phyloP scores from a whole-genome alignment of 2,329 filamentous ascomycete genomes.

The Talaromyces albobiverticillius region DNA sequence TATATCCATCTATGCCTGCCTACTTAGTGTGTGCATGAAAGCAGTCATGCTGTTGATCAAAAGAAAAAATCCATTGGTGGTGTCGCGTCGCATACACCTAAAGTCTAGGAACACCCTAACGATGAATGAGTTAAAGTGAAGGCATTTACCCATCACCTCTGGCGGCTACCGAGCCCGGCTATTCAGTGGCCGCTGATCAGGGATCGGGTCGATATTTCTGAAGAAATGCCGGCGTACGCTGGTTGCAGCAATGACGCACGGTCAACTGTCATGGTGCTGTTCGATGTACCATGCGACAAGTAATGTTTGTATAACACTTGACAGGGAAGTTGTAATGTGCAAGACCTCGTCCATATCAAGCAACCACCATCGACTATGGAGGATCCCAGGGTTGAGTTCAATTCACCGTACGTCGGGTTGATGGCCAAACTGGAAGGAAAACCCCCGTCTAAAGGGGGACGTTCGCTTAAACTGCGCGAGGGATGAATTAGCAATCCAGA shows the following conservation, averaged over 20 bases:
- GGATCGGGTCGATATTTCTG: not conserved
- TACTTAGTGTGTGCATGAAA: not conserved
- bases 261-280: not conserved
- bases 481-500: not conserved
- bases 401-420: not conserved
- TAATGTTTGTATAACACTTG: constrained; percentile 7
- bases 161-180: not conserved
- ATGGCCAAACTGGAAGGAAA: not conserved
- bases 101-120: not conserved
- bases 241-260: not conserved
- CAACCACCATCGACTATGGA: not conserved
- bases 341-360: not conserved
- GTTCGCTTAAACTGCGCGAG: constrained; percentile 5
- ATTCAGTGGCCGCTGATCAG: not conserved
- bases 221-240: not conserved
- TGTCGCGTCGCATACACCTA: not conserved
- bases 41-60: not conserved
- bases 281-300: not conserved
- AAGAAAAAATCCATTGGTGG: not conserved
- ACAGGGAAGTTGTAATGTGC: not conserved
- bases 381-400: not conserved
- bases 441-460: no score
- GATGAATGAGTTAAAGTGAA: not conserved
- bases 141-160: not conserved
- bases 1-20: not conserved